Percentiles rank a stretch among this genome's conserved stretches.
Conservation (phyloP, 805 yeast species). For the Teunomyces barrocoloradensis region DNA sequence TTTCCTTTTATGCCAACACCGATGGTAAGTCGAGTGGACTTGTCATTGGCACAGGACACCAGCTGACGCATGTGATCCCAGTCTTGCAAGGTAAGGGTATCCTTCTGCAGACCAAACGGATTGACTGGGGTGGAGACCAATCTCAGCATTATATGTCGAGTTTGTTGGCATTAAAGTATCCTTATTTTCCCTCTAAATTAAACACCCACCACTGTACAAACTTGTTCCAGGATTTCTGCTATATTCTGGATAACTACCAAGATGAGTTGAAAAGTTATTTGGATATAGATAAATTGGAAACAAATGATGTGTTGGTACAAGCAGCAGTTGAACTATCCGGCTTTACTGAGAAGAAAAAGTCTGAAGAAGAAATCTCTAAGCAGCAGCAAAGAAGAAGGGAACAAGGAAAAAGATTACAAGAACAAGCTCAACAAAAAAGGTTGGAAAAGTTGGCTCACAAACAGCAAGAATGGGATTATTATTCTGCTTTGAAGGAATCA, state of each 20-base stretch:
- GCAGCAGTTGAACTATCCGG: constrained; percentile 69
- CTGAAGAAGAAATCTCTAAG: constrained; percentile 75
- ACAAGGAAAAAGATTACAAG: constrained; percentile 85
- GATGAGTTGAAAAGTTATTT: constrained; percentile 58
- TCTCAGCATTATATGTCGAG: constrained; percentile 61
- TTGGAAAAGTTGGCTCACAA: constrained; percentile 76
- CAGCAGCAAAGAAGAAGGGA: constrained; percentile 81
- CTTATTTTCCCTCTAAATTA: constrained; percentile 81
- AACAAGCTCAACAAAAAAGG: constrained; percentile 84
- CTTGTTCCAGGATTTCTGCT: constrained; percentile 74
- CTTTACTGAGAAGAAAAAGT: constrained; percentile 63
- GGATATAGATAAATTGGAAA: constrained; percentile 60
- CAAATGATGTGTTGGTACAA: constrained; percentile 74
- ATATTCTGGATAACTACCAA: constrained; percentile 66
- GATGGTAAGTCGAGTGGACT: constrained; percentile 49
- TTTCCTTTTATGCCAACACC: constrained; percentile 69
- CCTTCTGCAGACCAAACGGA: constrained; percentile 67
- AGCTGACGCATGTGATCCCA: constrained; percentile 80
- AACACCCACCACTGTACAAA: constrained; percentile 60
- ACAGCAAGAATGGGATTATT: constrained; percentile 77
- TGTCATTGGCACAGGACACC: constrained; percentile 82
- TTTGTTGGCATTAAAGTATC: constrained; percentile 77
- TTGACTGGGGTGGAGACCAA: constrained; percentile 89
- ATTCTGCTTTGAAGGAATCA: constrained; percentile 53
- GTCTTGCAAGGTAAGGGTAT: constrained; percentile 69